These are phyloP conservation scores for Heritiera littoralis DNA, from an alignment of 345 rosid genomes.

Conservation along the genomic window DNA sequence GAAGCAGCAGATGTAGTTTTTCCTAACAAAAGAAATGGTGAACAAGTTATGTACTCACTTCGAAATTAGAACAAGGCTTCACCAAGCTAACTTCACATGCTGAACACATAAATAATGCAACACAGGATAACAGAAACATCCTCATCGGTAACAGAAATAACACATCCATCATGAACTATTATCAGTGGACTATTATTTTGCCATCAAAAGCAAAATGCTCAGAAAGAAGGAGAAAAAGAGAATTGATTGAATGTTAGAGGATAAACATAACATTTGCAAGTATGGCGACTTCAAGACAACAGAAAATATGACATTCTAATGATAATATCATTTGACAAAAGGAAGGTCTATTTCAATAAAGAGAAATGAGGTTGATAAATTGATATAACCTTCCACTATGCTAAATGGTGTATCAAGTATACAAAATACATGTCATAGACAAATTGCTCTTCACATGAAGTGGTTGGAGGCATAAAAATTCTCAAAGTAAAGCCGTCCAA, in stretches of 20 bases:
- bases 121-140: neutral
- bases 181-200: neutral
- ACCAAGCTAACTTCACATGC: neutral
- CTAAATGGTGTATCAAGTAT: constrained; percentile 38
- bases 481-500: constrained; percentile 10
- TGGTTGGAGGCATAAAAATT: constrained; percentile 10
- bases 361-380: constrained; percentile 19
- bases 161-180: neutral
- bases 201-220: neutral
- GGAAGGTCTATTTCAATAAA: constrained; percentile 1
- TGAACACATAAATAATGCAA: neutral
- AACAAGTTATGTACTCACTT: neutral
- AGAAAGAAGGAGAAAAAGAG: neutral
- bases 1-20: neutral
- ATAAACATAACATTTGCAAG: constrained; percentile 4
- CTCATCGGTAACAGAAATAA: neutral
- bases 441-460: constrained; percentile 24
- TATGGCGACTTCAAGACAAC: neutral
- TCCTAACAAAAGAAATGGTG: neutral
- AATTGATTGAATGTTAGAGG: constrained; percentile 17
- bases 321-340: constrained; percentile 3
- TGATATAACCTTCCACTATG: constrained; percentile 31
- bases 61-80: neutral
- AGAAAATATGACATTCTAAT: constrained; percentile 16
- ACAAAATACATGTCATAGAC: constrained; percentile 35